Base-by-base conservation (phyloP, 768 basidiomycete species). In the Mycena capillaripes region DNA sequence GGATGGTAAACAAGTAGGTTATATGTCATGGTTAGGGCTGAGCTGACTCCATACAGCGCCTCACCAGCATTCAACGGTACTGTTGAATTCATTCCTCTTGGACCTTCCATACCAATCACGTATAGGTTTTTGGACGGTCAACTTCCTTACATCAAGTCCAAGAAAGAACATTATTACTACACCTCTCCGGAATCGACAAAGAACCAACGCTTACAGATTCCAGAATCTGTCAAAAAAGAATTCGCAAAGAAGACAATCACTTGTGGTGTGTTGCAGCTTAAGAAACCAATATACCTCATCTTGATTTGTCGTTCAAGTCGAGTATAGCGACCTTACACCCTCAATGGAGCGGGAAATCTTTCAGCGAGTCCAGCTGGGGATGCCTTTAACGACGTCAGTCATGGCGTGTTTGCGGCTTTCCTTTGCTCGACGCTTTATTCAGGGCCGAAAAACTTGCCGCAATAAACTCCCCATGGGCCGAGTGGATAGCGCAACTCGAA, bases 291-390 rank as follows among this genome's bases (percentile, higher is more conserved):
- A 4, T n/a, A 63, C 12, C 8, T 19, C 5, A 23, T 27, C 36
- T 59, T 32, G 38, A 30, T 29, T 30, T 21, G 27, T 34, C 1
- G 10, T 14, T 44, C 25, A 64, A 95, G 94, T 94, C 57, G 93
- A 95, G 80, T 96, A 95, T 75, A 80, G 83, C 40, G 79, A 84
- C 32, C 82, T 96, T 1, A 79, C 85, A 2, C 84, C 88, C 16
- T 84, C 85, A 7, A 82, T 85, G 5, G 94, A 96, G 79, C 89
- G 94, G 58, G 95, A 96, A 63, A 91, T 95, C 25, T 95, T 94
- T 77, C 92, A 94, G 75, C 86, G 95, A 30, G 95, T 96, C 19
- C 95, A 96, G 75, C 80, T 96, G 46, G 95, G 95, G 64, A 90
- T 94, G 83, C 84, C 89, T 19, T 84, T 96, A 56, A 92, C 92